Conservation (phyloP, 768 basidiomycete genomes). For the Boletus pseudo-olivaceus region DNA sequence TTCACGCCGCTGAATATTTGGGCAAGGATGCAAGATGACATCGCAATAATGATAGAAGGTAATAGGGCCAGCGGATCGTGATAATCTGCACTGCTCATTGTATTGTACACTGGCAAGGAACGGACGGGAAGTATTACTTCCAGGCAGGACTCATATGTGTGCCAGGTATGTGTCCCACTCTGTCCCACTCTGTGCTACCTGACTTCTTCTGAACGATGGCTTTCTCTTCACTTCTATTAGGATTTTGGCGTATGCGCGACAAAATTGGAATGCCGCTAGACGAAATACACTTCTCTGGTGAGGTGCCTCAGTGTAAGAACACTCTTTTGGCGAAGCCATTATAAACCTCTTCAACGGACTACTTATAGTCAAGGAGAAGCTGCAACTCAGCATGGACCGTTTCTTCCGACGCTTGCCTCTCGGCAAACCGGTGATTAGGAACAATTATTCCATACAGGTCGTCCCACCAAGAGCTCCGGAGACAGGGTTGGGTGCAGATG, state of each 20-base stretch:
- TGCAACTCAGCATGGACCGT: slow-evolving; percentile 61
- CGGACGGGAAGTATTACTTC: slow-evolving; percentile 70
- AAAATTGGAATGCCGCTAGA: slow-evolving; percentile 74
- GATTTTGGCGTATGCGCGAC: slow-evolving; percentile 77
- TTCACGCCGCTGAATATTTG: neutral
- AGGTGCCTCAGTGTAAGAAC: slow-evolving; percentile 70
- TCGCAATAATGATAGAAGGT: slow-evolving; percentile 64
- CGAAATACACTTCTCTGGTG: slow-evolving; percentile 61
- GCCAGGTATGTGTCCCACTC: slow-evolving; percentile 43
- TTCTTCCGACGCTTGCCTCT: slow-evolving; percentile 68
- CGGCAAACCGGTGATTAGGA: slow-evolving; percentile 68
- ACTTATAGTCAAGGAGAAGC: slow-evolving; percentile 56
- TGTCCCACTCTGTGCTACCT: neutral
- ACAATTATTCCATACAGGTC: slow-evolving; percentile 59
- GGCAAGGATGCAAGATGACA: slow-evolving; percentile 51
- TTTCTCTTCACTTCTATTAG: slow-evolving; percentile 33
- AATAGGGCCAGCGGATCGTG: neutral
- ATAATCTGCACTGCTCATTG: neutral
- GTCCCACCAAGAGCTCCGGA: slow-evolving; percentile 21
- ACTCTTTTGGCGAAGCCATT: neutral
- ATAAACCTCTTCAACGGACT: neutral
- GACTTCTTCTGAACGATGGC: neutral
- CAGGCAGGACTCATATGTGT: slow-evolving; percentile 71
- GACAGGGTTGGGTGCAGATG: slow-evolving; percentile 3
- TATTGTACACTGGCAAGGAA: slow-evolving; percentile 42